A percentile compares a stretch with the other conserved stretches of the same genome.
These are phyloP conservation scores for Hyaloraphidium curvatum DNA, from an alignment of 192 early-diverging fungal genomes.

Conservation along the genomic window DNA sequence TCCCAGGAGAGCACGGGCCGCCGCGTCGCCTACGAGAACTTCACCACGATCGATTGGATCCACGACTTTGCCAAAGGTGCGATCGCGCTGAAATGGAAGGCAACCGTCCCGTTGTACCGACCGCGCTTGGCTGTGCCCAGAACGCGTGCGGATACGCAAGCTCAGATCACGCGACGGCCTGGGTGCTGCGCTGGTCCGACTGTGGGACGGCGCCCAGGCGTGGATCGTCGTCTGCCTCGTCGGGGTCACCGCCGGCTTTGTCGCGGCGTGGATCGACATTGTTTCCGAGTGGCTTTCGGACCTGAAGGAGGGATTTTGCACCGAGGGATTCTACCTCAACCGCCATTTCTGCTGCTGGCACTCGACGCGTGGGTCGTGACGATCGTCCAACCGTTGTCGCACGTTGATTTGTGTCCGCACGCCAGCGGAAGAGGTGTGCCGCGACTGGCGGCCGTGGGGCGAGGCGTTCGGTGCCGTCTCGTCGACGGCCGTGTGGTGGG, in stretches of 20 bases:
- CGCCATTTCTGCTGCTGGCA: slow-evolving; percentile 91
- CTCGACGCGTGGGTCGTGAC: too few species aligned
- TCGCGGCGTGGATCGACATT: slow-evolving; percentile 62
- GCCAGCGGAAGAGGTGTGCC: too few species aligned
- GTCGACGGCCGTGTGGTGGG: too few species aligned
- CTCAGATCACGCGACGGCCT: neutral
- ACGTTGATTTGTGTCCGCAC: too few species aligned
- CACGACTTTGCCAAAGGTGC: neutral
- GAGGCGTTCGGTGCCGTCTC: too few species aligned
- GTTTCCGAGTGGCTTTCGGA: slow-evolving; percentile 81
- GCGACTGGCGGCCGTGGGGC: too few species aligned
- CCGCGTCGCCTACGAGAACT: neutral
- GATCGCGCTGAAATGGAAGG: neutral
- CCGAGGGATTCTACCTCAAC: slow-evolving; percentile 72
- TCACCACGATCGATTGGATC: neutral
- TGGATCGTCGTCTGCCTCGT: neutral
- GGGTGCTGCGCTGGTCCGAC: neutral
- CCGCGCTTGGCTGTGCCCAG: neutral
- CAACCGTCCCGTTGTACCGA: neutral
- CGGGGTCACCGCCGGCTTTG: neutral
- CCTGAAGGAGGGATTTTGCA: slow-evolving; percentile 67
- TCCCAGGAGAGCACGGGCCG: too few species aligned
- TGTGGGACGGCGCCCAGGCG: neutral
- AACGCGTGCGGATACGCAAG: neutral
- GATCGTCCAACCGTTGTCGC: too few species aligned